Conservation (phyloP, 2,329 filamentous ascomycete species). For the Sphaceloma murrayae region DNA sequence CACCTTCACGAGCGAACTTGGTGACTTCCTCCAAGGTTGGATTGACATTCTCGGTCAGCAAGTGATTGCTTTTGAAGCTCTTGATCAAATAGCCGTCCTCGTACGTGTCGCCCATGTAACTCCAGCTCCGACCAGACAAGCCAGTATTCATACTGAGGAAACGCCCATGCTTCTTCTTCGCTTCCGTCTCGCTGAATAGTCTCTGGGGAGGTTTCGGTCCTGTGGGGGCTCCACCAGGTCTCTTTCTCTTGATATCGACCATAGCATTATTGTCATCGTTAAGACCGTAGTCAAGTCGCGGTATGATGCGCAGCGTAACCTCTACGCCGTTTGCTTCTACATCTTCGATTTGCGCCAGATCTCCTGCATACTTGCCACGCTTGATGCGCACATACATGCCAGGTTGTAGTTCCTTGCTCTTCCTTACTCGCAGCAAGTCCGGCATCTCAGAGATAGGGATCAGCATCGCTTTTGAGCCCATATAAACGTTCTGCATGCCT, state of each 20-base stretch:
- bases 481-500: conserved; percentile 80
- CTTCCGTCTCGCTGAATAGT: conserved; percentile 86
- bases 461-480: conserved; percentile 72
- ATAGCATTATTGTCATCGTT: conserved; percentile 63
- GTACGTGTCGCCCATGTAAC: conserved; percentile 80
- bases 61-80: conserved; percentile 79
- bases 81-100: conserved; percentile 89
- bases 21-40: conserved; percentile 91
- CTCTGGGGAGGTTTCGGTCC: conserved; percentile 73
- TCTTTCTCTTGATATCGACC: conserved; percentile 61
- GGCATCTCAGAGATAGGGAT: conserved; percentile 97
- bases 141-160: conserved; percentile 46
- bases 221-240: conserved; percentile 37
- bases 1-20: conserved; percentile 70
- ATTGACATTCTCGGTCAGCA: conserved; percentile 83
- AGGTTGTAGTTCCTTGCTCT: conserved; percentile 72
- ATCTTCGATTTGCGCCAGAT: conserved; percentile 84
- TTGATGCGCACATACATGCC: conserved; percentile 88
- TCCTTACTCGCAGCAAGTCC: conserved; percentile 81
- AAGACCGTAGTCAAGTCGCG: conserved; percentile 81
- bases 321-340: conserved; percentile 89
- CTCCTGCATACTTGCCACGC: conserved; percentile 71
- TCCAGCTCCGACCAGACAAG: conserved; percentile 60
- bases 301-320: conserved; percentile 77
- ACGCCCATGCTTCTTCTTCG: conserved; percentile 72